Evolutionary conservation across 129 eudicot species (phyloP), one percentile per base, ranked within the genome.

Genomic region (Helichrysum umbraculigerum): DNA sequence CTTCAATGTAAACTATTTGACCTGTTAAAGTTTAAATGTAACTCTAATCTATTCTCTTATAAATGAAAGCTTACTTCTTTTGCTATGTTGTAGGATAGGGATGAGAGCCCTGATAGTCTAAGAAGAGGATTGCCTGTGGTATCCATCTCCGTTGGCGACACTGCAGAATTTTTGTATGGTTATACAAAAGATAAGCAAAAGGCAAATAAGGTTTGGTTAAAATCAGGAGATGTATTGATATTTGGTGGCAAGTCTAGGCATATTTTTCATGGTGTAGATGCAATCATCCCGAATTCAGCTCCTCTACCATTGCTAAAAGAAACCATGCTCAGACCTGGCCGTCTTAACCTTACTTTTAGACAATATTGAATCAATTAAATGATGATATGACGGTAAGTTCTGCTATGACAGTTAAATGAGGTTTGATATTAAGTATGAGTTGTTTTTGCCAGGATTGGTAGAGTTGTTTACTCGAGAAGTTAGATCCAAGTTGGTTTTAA

Each of bases 221-320:
- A 63, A 63, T 63, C 68, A 12, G 68, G 68, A 63, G 41, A 63
- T 33, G 1, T 63, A 30, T 29, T 63, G 39, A 64, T 32, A 64
- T 32, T 64, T 4, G 44, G 69, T 30, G 69, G 69, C 69, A 64
- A 64, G 5, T 64, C 20, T 64, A 64, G 69, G 17, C 69, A 64
- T 64, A 7, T 64, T 64, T 32, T 14, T 64, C 44, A 64, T 30
- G 69, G 69, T 17, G 44, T 32, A 34, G 6, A 64, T 34, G 3
- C 21, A 32, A 64, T 64, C 6, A 32, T 64, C 42, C 69, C 69
- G 9, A 30, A 64, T 1, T 64, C 69, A 32, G 69, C 69, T 14
- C 69, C 69, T 64, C 1, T 32, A 30, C n/a, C 35, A 32, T 14
- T 64, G 44, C 16, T 6, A 64, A 30, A 64, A 29, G 22, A 64